Evolutionary conservation across 176 grass and related monocot genomes (phyloP), one percentile per base, ranked within the genome.

Genomic region (Triticum dicoccoides): DNA sequence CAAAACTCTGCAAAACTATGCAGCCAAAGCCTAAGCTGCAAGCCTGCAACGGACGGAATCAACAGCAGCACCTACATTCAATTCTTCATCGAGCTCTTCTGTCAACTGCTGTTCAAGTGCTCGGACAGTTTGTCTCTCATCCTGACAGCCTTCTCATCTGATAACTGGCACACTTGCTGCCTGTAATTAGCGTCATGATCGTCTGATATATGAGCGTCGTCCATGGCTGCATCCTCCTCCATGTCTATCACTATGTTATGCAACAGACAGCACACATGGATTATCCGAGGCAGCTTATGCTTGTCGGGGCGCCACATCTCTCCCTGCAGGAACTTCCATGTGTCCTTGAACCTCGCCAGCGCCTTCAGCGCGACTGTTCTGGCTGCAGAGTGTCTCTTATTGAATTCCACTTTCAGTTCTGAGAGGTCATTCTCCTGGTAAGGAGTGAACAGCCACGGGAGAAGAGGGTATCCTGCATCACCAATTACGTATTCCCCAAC

Each of bases 271-370:
- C 96, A 98, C 12, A 95, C 93, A 10, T 95, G 91, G 70, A 95
- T 95, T 92, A 98, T 98, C 80, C 96, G 92, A 76, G 96, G 96
- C 65, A 98, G 87, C 73, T 75, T 86, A 24, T 98, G 96, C 76
- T 94, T 98, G 81, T 98, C 96, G 0, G 96, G 96, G 17, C 96
- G 87, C 96, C 96, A 98, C 96, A 98, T 98, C 82, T 94, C 96
- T 13, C 96, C 96, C 3, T 95, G 93, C 24, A 98, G 84, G 42
- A 92, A 95, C 82, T 90, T 90, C 96, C 96, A 98, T 76, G 89
- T 98, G 35, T 91, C 88, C 76, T 98, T 98, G 87, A 98, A 95
- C 44, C 83, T 88, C 3, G 91, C 78, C 69, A 98, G 65, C 17
- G 93, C 89, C 76, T 77, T 95, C 4, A 84, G 84, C 12, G 91